Conservation (phyloP, 495 filamentous ascomycete species). For the Tuber umbilicatum region DNA sequence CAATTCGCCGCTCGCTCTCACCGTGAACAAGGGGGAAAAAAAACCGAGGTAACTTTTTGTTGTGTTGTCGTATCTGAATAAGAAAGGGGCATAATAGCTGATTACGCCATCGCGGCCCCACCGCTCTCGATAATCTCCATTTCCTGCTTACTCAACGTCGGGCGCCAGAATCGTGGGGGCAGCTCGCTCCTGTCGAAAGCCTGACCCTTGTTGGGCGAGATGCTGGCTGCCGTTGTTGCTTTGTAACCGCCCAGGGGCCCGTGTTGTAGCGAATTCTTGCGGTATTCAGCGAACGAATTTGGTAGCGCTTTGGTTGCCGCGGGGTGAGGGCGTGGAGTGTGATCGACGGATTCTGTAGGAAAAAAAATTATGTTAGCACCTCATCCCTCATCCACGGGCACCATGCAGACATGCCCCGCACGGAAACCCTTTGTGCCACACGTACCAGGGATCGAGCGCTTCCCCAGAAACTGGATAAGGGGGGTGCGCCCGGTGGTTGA, state of each 20-base stretch:
- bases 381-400: slow-evolving; percentile 2
- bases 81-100: slow-evolving; percentile 11
- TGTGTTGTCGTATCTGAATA: slow-evolving; percentile 12
- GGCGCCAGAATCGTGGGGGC: slow-evolving; percentile 71
- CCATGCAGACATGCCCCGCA: slow-evolving; percentile 11
- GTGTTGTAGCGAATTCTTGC: slow-evolving; percentile 86
- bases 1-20: slow-evolving; percentile 9
- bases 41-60: slow-evolving; percentile 13
- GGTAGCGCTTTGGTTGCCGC: slow-evolving; percentile 47
- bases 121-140: slow-evolving; percentile 94
- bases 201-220: slow-evolving; percentile 64
- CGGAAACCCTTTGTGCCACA: slow-evolving; percentile 19
- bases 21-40: not conserved
- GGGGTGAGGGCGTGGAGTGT: slow-evolving; percentile 57
- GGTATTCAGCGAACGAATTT: slow-evolving; percentile 77
- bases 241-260: slow-evolving; percentile 67
- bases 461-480: slow-evolving; percentile 87
- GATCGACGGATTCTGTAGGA: slow-evolving; percentile 59
- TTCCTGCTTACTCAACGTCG: slow-evolving; percentile 65
- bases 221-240: slow-evolving; percentile 49
- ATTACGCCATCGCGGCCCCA: slow-evolving; percentile 53
- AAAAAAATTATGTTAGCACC: slow-evolving; percentile 18
- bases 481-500: slow-evolving; percentile 61
- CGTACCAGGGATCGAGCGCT: slow-evolving; percentile 73
- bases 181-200: slow-evolving; percentile 87